A percentile compares a stretch with the other conserved stretches of the same genome.
phyloP scores from a whole-genome alignment of 371 early-diverging fungal species.

The Sporodiniella umbellata region DNA sequence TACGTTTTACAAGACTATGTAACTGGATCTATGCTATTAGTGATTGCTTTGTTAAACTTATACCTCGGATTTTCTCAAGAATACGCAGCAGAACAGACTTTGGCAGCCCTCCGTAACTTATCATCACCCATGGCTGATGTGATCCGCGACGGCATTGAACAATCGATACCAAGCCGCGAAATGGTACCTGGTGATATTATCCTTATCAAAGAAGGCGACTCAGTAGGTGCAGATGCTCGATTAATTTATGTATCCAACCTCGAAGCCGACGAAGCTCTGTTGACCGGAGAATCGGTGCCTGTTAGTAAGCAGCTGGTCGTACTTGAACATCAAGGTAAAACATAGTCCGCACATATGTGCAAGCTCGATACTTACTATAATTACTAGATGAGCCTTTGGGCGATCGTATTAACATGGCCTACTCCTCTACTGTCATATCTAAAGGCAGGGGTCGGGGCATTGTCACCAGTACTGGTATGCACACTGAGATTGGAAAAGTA shows the following conservation, averaged over 20 bases:
- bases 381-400: constrained; percentile 61
- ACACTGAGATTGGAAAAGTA: constrained; percentile 88
- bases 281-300: constrained; percentile 85
- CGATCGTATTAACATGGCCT: constrained; percentile 73
- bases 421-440: constrained; percentile 70
- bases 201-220: constrained; percentile 82
- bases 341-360: not conserved
- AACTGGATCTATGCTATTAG: constrained; percentile 66
- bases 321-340: constrained; percentile 24
- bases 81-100: constrained; percentile 83
- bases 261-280: constrained; percentile 80
- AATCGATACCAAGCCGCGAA: constrained; percentile 62
- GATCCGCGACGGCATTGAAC: constrained; percentile 72
- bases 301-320: constrained; percentile 55
- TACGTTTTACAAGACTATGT: constrained; percentile 60
- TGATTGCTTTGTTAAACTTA: constrained; percentile 76
- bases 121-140: constrained; percentile 77
- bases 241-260: constrained; percentile 79
- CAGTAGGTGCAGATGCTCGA: constrained; percentile 84
- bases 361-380: not conserved
- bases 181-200: constrained; percentile 89
- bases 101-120: constrained; percentile 81
- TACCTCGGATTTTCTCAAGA: constrained; percentile 87
- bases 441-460: constrained; percentile 77
- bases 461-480: constrained; percentile 79